A percentile compares a stretch with the other conserved stretches of the same genome.
Evolutionary conservation across 179 eudicot genomes (phyloP).

Genomic region (Actinidia arguta): DNA sequence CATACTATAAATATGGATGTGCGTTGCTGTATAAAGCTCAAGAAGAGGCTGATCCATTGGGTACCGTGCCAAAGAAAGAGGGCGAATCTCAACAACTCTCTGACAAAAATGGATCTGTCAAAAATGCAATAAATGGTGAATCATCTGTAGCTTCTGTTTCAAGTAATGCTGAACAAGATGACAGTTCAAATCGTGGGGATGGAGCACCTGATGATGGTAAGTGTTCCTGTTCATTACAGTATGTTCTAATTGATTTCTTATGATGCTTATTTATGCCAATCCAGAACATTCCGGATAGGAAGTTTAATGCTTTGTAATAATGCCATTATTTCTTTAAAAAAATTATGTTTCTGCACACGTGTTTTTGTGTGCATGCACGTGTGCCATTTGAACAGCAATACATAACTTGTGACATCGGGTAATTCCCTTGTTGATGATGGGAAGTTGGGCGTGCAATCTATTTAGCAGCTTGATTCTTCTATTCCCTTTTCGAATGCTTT

Average conservation of each 20-base stretch:
- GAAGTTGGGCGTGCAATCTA: neutral
- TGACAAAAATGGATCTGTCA: constrained; percentile 48
- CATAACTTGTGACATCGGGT: neutral
- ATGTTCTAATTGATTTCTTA: neutral
- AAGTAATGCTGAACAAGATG: constrained; percentile 47
- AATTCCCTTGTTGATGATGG: neutral
- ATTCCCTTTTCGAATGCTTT: neutral
- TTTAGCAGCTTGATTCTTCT: neutral
- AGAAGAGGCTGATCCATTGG: constrained; percentile 95
- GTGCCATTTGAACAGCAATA: neutral
- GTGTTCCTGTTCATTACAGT: constrained; percentile 9
- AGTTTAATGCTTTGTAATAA: neutral
- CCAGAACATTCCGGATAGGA: neutral
- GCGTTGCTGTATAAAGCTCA: constrained; percentile 90
- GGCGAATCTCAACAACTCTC: constrained; percentile 56
- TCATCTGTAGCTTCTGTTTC: constrained; percentile 68
- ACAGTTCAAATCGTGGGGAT: constrained; percentile 45
- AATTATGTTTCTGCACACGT: neutral
- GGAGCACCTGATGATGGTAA: constrained; percentile 54
- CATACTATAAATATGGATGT: constrained; percentile 85
- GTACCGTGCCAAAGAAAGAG: constrained; percentile 81
- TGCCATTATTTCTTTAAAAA: neutral
- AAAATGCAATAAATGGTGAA: constrained; percentile 42
- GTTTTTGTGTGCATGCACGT: neutral
- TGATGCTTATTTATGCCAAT: neutral